Conservation (phyloP, 2,329 filamentous ascomycete genomes). For the Exutisphaerella laricina region DNA sequence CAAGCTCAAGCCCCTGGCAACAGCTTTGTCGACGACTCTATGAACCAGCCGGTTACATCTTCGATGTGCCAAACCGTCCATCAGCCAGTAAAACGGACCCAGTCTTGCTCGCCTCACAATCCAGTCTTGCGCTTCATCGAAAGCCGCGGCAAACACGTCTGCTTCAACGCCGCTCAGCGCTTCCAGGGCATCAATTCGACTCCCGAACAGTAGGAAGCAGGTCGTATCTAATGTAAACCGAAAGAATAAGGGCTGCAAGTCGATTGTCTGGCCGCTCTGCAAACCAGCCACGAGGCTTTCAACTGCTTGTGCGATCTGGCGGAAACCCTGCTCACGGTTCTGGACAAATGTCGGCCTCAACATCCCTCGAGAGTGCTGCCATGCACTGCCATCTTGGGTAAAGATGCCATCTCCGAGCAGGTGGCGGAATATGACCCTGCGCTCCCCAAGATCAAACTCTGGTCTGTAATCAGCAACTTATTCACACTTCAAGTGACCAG, state of each 20-base stretch:
- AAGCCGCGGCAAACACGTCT: slow-evolving; percentile 4
- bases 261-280: background rate
- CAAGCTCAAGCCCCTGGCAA: background rate
- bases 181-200: background rate
- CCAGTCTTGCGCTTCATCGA: slow-evolving; percentile 7
- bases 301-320: background rate
- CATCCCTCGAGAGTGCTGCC: slow-evolving; percentile 6
- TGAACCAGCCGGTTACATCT: background rate
- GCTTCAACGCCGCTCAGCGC: background rate
- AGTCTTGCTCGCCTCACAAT: slow-evolving; percentile 7
- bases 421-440: background rate
- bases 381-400: slow-evolving; percentile 10
- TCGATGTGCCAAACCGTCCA: slow-evolving; percentile 6
- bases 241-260: background rate
- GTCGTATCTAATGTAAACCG: background rate
- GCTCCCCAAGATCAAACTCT: background rate
- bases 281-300: background rate
- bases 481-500: too few species aligned
- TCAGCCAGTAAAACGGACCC: slow-evolving; percentile 9
- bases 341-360: background rate
- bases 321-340: background rate
- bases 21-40: slow-evolving; percentile 1
- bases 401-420: slow-evolving; percentile 10
- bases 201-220: background rate
- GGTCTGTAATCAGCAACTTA: background rate